Conservation (phyloP, 108 stramenopile species). For the Nitzschia sp. region DNA sequence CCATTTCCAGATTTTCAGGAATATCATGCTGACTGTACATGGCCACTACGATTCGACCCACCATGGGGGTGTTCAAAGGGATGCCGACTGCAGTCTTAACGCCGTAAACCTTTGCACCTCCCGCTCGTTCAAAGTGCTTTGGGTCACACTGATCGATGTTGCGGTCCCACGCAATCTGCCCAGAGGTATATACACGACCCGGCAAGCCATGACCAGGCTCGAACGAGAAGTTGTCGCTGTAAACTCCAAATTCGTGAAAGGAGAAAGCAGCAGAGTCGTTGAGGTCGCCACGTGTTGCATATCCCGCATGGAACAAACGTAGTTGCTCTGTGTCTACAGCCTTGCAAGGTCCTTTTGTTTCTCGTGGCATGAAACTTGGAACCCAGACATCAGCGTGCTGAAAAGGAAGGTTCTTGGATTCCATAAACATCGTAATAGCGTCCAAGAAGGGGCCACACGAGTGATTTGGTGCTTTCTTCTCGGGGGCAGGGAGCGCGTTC, state of each 20-base stretch:
- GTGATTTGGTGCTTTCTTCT: constrained; percentile 9
- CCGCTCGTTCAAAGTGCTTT: constrained; percentile 60
- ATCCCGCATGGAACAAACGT: constrained; percentile 51
- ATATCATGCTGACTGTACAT: constrained; percentile 61
- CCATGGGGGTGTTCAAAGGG: constrained; percentile 50
- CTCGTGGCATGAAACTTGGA: constrained; percentile 48
- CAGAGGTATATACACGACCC: constrained; percentile 64
- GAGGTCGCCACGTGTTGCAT: constrained; percentile 45
- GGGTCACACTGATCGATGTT: constrained; percentile 46
- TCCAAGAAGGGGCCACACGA: constrained; percentile 56
- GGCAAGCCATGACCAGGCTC: constrained; percentile 69
- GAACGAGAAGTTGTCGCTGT: constrained; percentile 75
- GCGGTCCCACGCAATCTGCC: constrained; percentile 56
- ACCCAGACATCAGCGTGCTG: constrained; percentile 67
- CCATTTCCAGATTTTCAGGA: constrained; percentile 36
- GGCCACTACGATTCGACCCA: constrained; percentile 66
- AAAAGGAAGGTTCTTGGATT: constrained; percentile 53
- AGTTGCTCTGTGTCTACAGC: constrained; percentile 28
- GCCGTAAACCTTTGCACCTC: constrained; percentile 74
- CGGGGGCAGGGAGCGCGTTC: neutral
- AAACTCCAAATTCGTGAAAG: constrained; percentile 66
- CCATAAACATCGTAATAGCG: constrained; percentile 50
- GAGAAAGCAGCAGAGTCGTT: constrained; percentile 23
- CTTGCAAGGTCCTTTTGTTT: constrained; percentile 28
- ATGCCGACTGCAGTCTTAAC: constrained; percentile 73